Evolutionary conservation across 352 stramenopile genomes (phyloP), one percentile per base, ranked within the genome.

Genomic region (Nothophytophthora sp.): DNA sequence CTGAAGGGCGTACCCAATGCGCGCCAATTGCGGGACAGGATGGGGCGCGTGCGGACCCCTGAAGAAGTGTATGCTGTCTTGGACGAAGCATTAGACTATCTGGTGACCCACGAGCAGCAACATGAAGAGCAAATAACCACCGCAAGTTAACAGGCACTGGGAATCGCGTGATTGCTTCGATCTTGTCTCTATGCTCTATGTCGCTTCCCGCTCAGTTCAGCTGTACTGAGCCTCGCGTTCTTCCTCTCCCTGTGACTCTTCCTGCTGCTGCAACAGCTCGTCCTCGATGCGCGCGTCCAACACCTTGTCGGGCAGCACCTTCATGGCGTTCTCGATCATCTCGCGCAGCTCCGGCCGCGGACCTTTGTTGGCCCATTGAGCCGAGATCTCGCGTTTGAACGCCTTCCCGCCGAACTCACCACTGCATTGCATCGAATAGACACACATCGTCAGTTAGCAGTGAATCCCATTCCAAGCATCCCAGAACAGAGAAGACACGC

Each of bases 351-450:
- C 59, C 23, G 81, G 81, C 18, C 77, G 73, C 1, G 75, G 70
- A 3, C 73, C 73, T 40, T 91, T 91, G 20, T 60, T 79, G 12
- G 72, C 63, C 70, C 85, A 93, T 22, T 81, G 72, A 10, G 80
- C 64, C 12, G 81, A 71, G 33, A 95, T 87, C 24, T 80, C 61
- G 28, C 85, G 82, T 46, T 93, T 93, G 55, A 92, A 91, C 5
- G 81, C 79, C 54, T 91, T 92, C 19, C 85, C 81, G 4, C 81
- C 83, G 43, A 75, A 72, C 33, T 92, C 85, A 16, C 82, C 85
- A 40, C 81, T 92, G 52, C 13, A 43, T 19, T 35, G 47, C 28
- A 43, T 23, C 18, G n/a, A 42, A 50, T 18, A 47, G 18, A 19
- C 50, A 2, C 43, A 45, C 13, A 62, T 43, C 1, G 25, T 28